A percentile compares a stretch with the other conserved stretches of the same genome.
Evolutionary conservation across 2,329 filamentous ascomycete species (phyloP).

Genomic region (Reticulascus tulasneorum): DNA sequence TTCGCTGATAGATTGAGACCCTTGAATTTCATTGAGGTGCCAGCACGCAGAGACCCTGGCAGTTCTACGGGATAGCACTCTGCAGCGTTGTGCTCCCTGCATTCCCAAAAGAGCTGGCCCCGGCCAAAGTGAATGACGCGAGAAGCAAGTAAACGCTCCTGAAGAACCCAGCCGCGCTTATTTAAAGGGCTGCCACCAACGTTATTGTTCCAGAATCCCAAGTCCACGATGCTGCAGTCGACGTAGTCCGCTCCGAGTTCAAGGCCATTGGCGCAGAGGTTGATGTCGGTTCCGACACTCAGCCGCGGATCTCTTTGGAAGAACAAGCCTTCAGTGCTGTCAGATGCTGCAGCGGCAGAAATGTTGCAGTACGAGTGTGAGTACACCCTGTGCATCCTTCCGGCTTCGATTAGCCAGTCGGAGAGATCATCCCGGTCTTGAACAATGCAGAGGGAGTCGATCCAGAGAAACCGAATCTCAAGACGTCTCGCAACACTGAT

Average conservation of each 20-base stretch:
- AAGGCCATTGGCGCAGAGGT: background rate
- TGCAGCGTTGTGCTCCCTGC: background rate
- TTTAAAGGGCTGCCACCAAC: background rate
- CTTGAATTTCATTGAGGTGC: background rate
- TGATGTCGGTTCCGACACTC: background rate
- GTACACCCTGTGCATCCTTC: conserved; percentile 16
- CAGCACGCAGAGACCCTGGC: background rate
- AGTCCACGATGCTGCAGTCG: background rate
- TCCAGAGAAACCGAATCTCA: conserved; percentile 8
- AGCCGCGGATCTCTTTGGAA: background rate
- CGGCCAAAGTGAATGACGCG: conserved; percentile 4
- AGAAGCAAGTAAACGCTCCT: conserved; percentile 1
- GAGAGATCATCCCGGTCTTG: conserved; percentile 10
- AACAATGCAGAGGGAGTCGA: conserved; percentile 12
- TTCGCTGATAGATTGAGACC: background rate
- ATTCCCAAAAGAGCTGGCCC: conserved; percentile 5
- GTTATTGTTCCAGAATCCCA: background rate
- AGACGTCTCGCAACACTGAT: conserved; percentile 5
- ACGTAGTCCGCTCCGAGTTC: background rate
- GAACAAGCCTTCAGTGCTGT: conserved; percentile 9
- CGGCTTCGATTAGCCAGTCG: conserved; percentile 15
- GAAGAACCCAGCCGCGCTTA: conserved; percentile 5
- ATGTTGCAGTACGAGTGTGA: conserved; percentile 16
- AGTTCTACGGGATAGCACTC: conserved; percentile 3
- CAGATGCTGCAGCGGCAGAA: conserved; percentile 10